Conservation (phyloP, 2,329 filamentous ascomycete genomes). For the Talaromyces piceae region DNA sequence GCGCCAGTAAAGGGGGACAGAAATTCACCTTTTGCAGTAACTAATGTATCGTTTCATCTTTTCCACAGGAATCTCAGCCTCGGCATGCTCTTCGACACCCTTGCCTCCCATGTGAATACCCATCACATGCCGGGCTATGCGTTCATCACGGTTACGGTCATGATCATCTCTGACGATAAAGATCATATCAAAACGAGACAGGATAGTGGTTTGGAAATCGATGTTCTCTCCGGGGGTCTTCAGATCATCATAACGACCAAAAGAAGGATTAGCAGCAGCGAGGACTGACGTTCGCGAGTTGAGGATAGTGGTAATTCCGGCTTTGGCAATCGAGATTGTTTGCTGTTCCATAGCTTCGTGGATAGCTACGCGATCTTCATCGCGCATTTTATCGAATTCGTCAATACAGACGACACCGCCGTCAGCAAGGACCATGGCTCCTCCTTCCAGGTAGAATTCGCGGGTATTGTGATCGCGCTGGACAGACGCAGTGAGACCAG, state of each 20-base stretch:
- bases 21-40: slow-evolving; percentile 86
- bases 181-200: slow-evolving; percentile 99
- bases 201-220: slow-evolving; percentile 96
- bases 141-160: slow-evolving; percentile 79
- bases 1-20: background rate
- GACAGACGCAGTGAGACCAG: slow-evolving; percentile 93
- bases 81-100: slow-evolving; percentile 70
- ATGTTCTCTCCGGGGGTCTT: slow-evolving; percentile 98
- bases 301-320: slow-evolving; percentile 94
- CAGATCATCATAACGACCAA: slow-evolving; percentile 95
- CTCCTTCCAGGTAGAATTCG: slow-evolving; percentile 96
- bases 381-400: slow-evolving; percentile 99
- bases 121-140: slow-evolving; percentile 95
- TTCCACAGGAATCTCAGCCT: slow-evolving; percentile 86
- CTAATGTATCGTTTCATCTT: slow-evolving; percentile 97
- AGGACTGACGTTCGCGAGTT: slow-evolving; percentile 93
- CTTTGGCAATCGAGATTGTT: slow-evolving; percentile 97
- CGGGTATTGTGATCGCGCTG: slow-evolving; percentile 85
- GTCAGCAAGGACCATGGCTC: slow-evolving; percentile 96
- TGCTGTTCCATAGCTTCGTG: slow-evolving; percentile 99
- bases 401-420: slow-evolving; percentile 97
- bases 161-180: slow-evolving; percentile 98
- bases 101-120: slow-evolving; percentile 90
- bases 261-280: slow-evolving; percentile 93
- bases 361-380: slow-evolving; percentile 94